Evolutionary conservation across 768 basidiomycete species (phyloP), one percentile per base, ranked within the genome.

Genomic region (Trichaptum fuscoviolaceum): DNA sequence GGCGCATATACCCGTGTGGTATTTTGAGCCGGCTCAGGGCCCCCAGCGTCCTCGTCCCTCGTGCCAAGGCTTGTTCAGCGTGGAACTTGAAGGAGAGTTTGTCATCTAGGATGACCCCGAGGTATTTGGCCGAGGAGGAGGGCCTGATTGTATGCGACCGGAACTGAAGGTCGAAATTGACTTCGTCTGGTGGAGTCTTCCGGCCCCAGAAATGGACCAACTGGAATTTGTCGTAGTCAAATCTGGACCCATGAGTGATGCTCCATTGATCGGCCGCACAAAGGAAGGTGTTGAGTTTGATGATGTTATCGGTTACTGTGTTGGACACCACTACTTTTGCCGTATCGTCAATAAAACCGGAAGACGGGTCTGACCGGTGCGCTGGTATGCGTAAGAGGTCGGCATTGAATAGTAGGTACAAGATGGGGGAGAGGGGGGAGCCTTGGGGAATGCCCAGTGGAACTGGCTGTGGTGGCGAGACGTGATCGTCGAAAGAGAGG

Each of bases 311-410:
- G 0, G 36, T n/a, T 12, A 80, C 76, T 20, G 34, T 64, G 0
- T 72, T 65, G 0, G 73, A 75, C 1, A 68, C 64, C 0, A 76
- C 77, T 0, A 79, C 15, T 0, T 77, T 65, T 1, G 70, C 73
- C 0, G 69, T 70, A 62, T 80, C 71, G 35, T 81, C 74, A 0
- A 79, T 73, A 36, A 77, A 81, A 0, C 73, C 75, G 6, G 74
- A 62, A 1, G 75, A 64, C 0, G 69, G 25, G 59, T 77, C 72
- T 7, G 67, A 65, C 27, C 65, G 42, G 6, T 57, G n/a, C 1
- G 64, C 26, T 26, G 67, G 36, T 26, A 72, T 62, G 6, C 71
- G 68, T 7, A 74, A 63, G 0, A 73, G 65, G 34, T 63, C 67
- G n/a, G 71, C 67, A 57, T 70, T 75, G 63, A 72, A 75, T 62